Conservation (phyloP, 768 basidiomycete genomes). For the Phanerochaete sordida region DNA sequence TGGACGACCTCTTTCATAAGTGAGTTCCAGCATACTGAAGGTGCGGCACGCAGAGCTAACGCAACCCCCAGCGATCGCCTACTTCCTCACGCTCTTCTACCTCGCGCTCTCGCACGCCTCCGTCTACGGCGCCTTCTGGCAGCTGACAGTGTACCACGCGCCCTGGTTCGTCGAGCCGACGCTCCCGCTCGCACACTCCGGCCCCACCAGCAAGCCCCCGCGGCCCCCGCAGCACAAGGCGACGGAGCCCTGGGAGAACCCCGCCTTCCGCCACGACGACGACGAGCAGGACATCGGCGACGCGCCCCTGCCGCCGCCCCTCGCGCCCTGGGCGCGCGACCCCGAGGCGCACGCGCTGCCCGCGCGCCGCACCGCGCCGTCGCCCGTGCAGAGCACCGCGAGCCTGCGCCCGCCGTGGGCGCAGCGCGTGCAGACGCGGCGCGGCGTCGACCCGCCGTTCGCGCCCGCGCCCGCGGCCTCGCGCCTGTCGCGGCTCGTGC, state of each 20-base stretch:
- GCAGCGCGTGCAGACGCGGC: conserved; percentile 35
- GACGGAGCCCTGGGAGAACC: conserved; percentile 8
- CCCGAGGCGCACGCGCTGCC: not conserved
- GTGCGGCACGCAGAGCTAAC: not conserved
- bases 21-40: conserved; percentile 2
- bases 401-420: conserved; percentile 49
- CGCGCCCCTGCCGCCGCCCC: not conserved
- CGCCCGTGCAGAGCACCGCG: conserved; percentile 17
- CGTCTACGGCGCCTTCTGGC: conserved; percentile 49
- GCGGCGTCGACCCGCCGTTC: conserved; percentile 60
- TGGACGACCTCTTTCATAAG: conserved; percentile 30
- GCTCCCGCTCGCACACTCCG: too few relatives aligned
- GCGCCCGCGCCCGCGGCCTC: conserved; percentile 18
- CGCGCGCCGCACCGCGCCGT: conserved; percentile 10
- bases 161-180: conserved; percentile 50
- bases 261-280: conserved; percentile 2
- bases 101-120: conserved; percentile 42
- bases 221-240: not conserved
- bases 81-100: conserved; percentile 53
- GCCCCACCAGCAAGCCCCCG: not conserved
- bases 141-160: conserved; percentile 43
- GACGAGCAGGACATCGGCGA: not conserved
- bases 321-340: not conserved
- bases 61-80: conserved; percentile 39
- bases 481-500: conserved; percentile 28